phyloP scores from a whole-genome alignment of 495 filamentous ascomycete species.

The Talaromyces nanjingensis region DNA sequence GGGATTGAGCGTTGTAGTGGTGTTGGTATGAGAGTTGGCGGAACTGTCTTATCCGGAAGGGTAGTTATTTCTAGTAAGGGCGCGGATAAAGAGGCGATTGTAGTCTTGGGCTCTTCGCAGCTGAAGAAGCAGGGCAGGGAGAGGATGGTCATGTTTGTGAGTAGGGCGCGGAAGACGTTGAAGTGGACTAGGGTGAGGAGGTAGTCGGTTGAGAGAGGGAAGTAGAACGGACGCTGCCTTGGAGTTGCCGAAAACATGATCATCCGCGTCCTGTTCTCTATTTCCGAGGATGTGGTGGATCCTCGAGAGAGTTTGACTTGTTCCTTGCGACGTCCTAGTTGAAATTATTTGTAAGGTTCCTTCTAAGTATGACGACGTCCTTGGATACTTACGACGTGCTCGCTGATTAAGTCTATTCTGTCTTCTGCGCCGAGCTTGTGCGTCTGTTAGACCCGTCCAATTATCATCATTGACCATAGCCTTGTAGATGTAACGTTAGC shows the following conservation, averaged over 20 bases:
- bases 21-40: conserved; percentile 9
- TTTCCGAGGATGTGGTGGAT: background rate
- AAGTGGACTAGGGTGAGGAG: conserved; percentile 23
- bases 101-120: conserved; percentile 9
- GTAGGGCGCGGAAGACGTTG: conserved; percentile 69
- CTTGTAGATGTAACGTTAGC: background rate
- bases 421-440: conserved; percentile 11
- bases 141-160: conserved; percentile 17
- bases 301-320: background rate
- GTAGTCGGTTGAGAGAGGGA: conserved; percentile 12
- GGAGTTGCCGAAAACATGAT: background rate
- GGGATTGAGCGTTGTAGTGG: conserved; percentile 8
- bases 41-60: background rate
- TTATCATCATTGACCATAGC: conserved; percentile 13
- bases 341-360: too few relatives aligned
- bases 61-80: conserved; percentile 14
- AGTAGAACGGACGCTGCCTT: conserved; percentile 7
- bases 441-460: conserved; percentile 17
- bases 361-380: too few relatives aligned
- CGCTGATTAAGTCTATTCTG: conserved; percentile 18
- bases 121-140: conserved; percentile 12
- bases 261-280: background rate
- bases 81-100: conserved; percentile 7
- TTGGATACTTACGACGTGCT: conserved; percentile 9
- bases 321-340: conserved; percentile 1